Conservation (phyloP, 306 rosid species). For the Benincasa hispida region DNA sequence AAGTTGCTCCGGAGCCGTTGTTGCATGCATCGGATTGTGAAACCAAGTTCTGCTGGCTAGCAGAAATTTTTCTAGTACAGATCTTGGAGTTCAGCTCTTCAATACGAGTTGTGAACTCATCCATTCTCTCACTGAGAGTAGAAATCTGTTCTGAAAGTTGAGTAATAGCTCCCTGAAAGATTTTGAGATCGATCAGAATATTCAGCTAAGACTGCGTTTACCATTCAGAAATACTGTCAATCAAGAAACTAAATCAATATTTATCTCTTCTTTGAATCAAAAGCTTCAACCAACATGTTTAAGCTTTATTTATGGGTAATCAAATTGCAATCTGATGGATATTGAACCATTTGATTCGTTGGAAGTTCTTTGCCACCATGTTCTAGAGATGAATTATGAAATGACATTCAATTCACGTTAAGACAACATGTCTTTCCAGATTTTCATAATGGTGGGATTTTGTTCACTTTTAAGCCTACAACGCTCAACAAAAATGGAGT, state of each 20-base stretch:
- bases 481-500: background rate
- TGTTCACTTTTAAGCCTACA: background rate
- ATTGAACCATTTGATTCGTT: background rate
- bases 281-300: background rate
- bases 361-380: background rate
- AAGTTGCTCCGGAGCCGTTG: constrained; percentile 73
- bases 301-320: background rate
- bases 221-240: background rate
- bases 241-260: background rate
- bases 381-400: background rate
- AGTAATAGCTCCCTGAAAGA: constrained; percentile 65
- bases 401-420: background rate
- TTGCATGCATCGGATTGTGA: constrained; percentile 63
- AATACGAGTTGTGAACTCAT: constrained; percentile 84
- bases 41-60: constrained; percentile 86
- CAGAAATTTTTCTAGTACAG: constrained; percentile 27
- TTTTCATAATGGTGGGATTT: background rate
- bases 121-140: constrained; percentile 89
- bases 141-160: constrained; percentile 98
- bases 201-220: background rate
- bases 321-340: background rate
- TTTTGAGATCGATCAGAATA: constrained; percentile 6
- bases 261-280: background rate
- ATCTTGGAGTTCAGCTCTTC: constrained; percentile 80
- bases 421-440: background rate